A percentile compares a stretch with the other conserved stretches of the same genome.
phyloP scores from a whole-genome alignment of 2,329 filamentous ascomycete species.

The Aspergillus glaucus region DNA sequence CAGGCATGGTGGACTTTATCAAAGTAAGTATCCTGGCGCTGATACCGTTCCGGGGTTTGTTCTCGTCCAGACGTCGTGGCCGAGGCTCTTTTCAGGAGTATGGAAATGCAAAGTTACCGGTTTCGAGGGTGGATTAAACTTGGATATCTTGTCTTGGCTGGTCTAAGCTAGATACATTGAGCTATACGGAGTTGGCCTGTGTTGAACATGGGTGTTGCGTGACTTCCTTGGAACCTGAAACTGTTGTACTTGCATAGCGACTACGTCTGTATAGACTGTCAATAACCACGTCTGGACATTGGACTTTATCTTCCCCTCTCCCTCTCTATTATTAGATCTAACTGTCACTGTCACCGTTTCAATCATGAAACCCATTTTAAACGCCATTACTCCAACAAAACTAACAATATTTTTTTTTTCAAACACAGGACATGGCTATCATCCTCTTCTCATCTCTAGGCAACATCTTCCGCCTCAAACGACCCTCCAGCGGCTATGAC shows the following conservation, averaged over 20 bases:
- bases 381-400: not conserved
- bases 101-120: conserved; percentile 19
- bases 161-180: conserved; percentile 12
- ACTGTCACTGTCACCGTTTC: not conserved
- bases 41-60: conserved; percentile 25
- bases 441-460: conserved; percentile 42
- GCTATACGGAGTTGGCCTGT: not conserved
- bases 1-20: conserved; percentile 76
- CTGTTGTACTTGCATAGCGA: not conserved
- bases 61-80: conserved; percentile 19
- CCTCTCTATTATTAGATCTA: not conserved
- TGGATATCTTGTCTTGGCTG: conserved; percentile 15
- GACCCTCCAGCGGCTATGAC: conserved; percentile 17
- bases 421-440: conserved; percentile 40
- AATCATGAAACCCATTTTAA: not conserved
- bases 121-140: conserved; percentile 31
- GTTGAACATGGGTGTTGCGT: conserved; percentile 5
- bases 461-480: conserved; percentile 31
- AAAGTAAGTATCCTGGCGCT: conserved; percentile 56
- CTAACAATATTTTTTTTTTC: conserved; percentile 1
- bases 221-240: not conserved
- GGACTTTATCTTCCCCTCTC: not conserved
- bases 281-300: conserved; percentile 1
- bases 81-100: conserved; percentile 16
- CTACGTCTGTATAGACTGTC: not conserved